Conservation (phyloP, 495 filamentous ascomycete species). For the Xylaria curta region DNA sequence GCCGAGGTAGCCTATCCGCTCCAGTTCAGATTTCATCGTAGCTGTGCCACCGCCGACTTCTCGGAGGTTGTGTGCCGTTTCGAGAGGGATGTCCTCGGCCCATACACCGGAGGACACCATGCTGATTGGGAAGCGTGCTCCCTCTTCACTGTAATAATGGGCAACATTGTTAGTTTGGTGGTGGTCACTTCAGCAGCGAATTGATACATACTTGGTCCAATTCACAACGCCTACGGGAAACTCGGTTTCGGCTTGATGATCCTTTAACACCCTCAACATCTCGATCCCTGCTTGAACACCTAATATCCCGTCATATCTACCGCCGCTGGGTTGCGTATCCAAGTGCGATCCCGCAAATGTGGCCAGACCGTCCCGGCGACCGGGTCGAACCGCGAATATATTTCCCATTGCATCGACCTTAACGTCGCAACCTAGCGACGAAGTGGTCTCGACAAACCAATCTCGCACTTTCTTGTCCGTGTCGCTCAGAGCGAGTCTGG, state of each 20-base stretch:
- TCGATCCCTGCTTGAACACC: constrained; percentile 77
- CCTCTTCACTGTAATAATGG: constrained; percentile 63
- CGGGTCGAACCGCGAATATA: constrained; percentile 34
- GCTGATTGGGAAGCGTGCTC: constrained; percentile 78
- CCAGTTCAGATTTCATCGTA: constrained; percentile 71
- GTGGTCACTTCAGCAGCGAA: not conserved
- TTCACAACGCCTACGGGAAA: constrained; percentile 76
- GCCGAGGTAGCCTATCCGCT: constrained; percentile 75
- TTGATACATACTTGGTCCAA: constrained; percentile 82
- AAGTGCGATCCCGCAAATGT: constrained; percentile 78
- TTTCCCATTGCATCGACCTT: constrained; percentile 61
- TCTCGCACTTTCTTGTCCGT: constrained; percentile 73
- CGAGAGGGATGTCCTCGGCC: constrained; percentile 69
- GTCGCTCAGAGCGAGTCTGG: constrained; percentile 68
- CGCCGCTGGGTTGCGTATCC: constrained; percentile 79
- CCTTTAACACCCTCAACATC: constrained; percentile 70
- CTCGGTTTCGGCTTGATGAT: constrained; percentile 71
- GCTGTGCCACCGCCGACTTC: constrained; percentile 59
- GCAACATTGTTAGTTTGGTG: not conserved
- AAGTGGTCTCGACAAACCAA: constrained; percentile 75
- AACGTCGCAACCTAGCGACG: constrained; percentile 64
- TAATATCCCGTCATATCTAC: constrained; percentile 78
- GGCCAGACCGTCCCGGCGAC: constrained; percentile 25
- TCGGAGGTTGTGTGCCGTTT: constrained; percentile 64
- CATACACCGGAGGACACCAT: constrained; percentile 82